Evolutionary conservation across 345 rosid species (phyloP).

Genomic region (Toxicodendron radicans): DNA sequence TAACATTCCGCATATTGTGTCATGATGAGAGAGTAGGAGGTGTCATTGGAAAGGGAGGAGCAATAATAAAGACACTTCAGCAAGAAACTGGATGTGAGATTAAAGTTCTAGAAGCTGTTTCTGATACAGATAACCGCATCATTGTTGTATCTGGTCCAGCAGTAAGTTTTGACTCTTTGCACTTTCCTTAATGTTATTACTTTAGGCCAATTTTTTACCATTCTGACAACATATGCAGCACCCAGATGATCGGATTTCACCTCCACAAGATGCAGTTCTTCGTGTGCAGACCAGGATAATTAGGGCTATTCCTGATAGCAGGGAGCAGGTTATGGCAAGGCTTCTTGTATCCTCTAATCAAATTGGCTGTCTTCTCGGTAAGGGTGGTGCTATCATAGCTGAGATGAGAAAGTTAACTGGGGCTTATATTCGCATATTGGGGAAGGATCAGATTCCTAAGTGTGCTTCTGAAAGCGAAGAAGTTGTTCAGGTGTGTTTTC

Average conservation of each 20-base stretch:
- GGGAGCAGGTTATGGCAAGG: constrained; percentile 57
- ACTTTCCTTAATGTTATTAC: constrained; percentile 13
- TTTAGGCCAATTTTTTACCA: not conserved
- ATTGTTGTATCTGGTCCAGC: constrained; percentile 66
- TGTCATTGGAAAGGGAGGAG: constrained; percentile 78
- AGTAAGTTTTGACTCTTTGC: constrained; percentile 41
- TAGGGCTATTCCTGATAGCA: constrained; percentile 53
- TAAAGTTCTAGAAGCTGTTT: constrained; percentile 54
- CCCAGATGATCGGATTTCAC: constrained; percentile 68
- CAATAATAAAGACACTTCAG: constrained; percentile 53
- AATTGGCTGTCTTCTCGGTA: constrained; percentile 80
- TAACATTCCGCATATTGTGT: constrained; percentile 63
- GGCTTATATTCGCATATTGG: constrained; percentile 68
- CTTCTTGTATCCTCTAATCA: constrained; percentile 67
- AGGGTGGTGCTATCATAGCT: constrained; percentile 69
- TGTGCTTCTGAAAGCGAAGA: constrained; percentile 76
- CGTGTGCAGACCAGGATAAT: constrained; percentile 63
- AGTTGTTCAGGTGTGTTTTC: constrained; percentile 63
- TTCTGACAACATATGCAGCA: constrained; percentile 45
- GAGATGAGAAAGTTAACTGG: constrained; percentile 74
- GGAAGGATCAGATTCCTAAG: constrained; percentile 71
- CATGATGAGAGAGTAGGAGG: constrained; percentile 62
- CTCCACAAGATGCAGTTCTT: constrained; percentile 72
- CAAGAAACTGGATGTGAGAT: constrained; percentile 83
- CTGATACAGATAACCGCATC: constrained; percentile 60